Percentiles rank a stretch among this genome's conserved stretches.
Conservation (phyloP, 331 rosid genomes). For the Malus hybrid region DNA sequence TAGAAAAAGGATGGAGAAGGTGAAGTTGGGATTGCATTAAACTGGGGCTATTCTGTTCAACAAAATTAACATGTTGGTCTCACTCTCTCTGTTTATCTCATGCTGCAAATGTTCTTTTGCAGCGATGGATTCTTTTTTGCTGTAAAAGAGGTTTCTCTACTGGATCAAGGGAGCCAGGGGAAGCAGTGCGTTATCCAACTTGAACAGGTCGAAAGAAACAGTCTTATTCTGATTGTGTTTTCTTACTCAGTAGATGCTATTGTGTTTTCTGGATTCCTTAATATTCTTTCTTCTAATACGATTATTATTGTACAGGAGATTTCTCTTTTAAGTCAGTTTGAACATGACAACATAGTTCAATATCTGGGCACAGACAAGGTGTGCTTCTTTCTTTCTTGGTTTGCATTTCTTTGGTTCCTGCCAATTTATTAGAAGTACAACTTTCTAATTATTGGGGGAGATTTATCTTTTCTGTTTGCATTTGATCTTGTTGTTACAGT, state of each 20-base stretch:
- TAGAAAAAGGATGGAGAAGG: not conserved
- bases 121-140: constrained; percentile 65
- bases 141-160: constrained; percentile 57
- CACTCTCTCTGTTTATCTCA: not conserved
- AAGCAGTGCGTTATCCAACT: constrained; percentile 51
- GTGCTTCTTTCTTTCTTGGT: constrained; percentile 21
- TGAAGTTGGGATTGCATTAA: not conserved
- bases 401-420: not conserved
- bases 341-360: constrained; percentile 90
- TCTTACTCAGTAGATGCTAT: not conserved
- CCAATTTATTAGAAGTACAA: not conserved
- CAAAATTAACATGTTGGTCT: not conserved
- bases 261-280: not conserved
- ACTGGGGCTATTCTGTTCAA: not conserved
- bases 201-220: constrained; percentile 39
- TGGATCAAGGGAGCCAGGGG: constrained; percentile 56
- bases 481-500: not conserved
- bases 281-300: not conserved
- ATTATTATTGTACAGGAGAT: constrained; percentile 58
- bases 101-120: constrained; percentile 13
- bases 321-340: constrained; percentile 74
- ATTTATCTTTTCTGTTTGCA: not conserved
- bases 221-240: not conserved
- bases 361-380: constrained; percentile 89
- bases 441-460: not conserved